phyloP scores from a whole-genome alignment of 2,329 filamentous ascomycete genomes.

The Penicillium decumbens region DNA sequence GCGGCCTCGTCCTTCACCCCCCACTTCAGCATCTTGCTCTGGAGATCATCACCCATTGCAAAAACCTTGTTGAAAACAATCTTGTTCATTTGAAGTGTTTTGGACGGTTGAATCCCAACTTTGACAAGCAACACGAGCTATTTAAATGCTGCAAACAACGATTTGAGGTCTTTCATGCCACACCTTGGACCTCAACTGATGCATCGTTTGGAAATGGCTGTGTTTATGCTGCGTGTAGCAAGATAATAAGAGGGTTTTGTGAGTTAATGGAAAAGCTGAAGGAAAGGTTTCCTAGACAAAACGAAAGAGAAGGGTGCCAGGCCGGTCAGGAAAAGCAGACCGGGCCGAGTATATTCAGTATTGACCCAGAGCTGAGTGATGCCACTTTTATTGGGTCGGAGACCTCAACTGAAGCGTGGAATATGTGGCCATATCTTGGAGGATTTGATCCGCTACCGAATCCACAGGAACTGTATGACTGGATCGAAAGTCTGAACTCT shows the following conservation, averaged over 20 bases:
- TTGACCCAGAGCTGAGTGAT: not conserved
- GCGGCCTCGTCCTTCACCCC: slow-evolving; percentile 3
- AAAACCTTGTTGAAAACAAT: slow-evolving; percentile 17
- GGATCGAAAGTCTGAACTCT: not conserved
- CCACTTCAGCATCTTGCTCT: slow-evolving; percentile 6
- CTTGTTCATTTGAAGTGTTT: slow-evolving; percentile 5
- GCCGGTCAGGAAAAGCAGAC: too few species aligned
- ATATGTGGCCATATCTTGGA: slow-evolving; percentile 1
- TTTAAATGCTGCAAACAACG: slow-evolving; percentile 5
- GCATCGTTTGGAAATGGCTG: slow-evolving; percentile 15
- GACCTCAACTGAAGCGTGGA: not conserved
- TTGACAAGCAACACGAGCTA: slow-evolving; percentile 6
- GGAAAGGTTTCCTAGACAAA: not conserved
- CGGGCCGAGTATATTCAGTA: too few species aligned
- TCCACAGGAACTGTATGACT: not conserved
- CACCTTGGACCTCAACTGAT: not conserved
- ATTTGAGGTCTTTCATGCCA: not conserved
- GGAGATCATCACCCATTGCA: slow-evolving; percentile 11
- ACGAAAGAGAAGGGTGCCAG: not conserved
- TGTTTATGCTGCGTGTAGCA: slow-evolving; percentile 12
- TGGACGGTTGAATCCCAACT: slow-evolving; percentile 3
- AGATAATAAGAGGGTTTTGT: slow-evolving; percentile 1
- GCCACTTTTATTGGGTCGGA: not conserved
- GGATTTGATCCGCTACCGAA: not conserved
- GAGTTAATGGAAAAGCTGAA: slow-evolving; percentile 3